Percentiles rank a stretch among this genome's conserved stretches.
These are phyloP conservation scores for Wickerhamomyces ciferrii DNA, from an alignment of 805 yeast genomes.

Conservation along the genomic window DNA sequence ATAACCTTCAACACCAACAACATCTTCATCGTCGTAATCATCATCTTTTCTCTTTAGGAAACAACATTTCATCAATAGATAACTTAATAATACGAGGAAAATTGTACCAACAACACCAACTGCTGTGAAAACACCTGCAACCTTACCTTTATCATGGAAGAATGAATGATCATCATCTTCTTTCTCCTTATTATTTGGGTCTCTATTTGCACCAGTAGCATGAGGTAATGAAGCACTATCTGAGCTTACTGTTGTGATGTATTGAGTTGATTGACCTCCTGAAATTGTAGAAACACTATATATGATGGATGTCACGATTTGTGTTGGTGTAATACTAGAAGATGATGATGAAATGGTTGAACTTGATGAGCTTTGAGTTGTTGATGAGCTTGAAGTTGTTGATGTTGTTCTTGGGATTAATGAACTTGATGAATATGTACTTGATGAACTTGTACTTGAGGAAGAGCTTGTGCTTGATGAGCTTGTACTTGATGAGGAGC, in stretches of 20 bases:
- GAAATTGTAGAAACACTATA: constrained; percentile 5
- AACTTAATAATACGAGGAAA: constrained; percentile 35
- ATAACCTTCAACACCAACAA: constrained; percentile 3
- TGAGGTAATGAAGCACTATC: constrained; percentile 13
- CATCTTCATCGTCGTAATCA: constrained; percentile 6
- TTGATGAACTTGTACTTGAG: constrained; percentile 1
- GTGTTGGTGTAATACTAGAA: constrained; percentile 2
- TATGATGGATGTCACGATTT: constrained; percentile 3
- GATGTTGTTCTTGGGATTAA: no score
- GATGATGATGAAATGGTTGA: constrained; percentile 2
- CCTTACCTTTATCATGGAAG: constrained; percentile 68
- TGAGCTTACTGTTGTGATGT: constrained; percentile 9
- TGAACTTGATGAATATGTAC: constrained; percentile 1
- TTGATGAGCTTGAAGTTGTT: constrained; percentile 9
- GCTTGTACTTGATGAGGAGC: constrained; percentile 5
- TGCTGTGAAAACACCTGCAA: constrained; percentile 79
- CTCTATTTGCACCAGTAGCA: constrained; percentile 8
- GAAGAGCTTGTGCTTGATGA: constrained; percentile 3
- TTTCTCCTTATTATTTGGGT: background rate
- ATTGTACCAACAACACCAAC: constrained; percentile 62
- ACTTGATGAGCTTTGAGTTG: constrained; percentile 2
- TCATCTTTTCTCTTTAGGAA: background rate
- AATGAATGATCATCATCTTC: constrained; percentile 33
- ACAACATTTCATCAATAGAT: constrained; percentile 26
- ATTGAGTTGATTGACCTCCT: constrained; percentile 4